Percentiles rank a stretch among this genome's conserved stretches.
phyloP scores from a whole-genome alignment of 2,329 filamentous ascomycete genomes.

The Davidsoniella neocaledoniae region DNA sequence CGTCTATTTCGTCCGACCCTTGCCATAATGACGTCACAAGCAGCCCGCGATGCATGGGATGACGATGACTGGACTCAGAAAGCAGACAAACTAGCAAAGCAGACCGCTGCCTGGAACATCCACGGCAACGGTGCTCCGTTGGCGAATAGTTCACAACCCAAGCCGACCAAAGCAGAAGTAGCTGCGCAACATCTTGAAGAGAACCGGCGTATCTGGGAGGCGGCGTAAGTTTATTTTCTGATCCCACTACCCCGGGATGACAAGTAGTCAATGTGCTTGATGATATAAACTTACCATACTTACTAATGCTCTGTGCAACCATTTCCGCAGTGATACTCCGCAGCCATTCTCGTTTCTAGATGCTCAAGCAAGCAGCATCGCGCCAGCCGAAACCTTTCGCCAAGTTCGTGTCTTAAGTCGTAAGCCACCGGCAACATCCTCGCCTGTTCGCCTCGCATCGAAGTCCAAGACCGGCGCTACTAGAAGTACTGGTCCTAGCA shows the following conservation, averaged over 20 bases:
- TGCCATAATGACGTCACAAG: slow-evolving; percentile 23
- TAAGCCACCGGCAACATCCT: slow-evolving; percentile 43
- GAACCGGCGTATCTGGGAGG: slow-evolving; percentile 76
- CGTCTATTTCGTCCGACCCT: slow-evolving; percentile 22
- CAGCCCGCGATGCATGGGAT: slow-evolving; percentile 68
- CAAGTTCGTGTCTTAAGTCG: slow-evolving; percentile 72
- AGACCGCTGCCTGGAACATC: slow-evolving; percentile 13
- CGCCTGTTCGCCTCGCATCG: slow-evolving; percentile 19
- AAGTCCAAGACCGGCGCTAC: slow-evolving; percentile 44
- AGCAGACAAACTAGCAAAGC: slow-evolving; percentile 41
- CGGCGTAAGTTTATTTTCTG: slow-evolving; percentile 41
- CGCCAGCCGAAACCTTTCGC: slow-evolving; percentile 52
- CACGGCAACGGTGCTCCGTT: slow-evolving; percentile 14
- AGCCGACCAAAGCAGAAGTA: slow-evolving; percentile 56
- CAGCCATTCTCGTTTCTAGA: slow-evolving; percentile 63
- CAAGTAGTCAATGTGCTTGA: neutral
- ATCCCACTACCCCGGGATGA: neutral
- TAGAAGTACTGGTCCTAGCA: slow-evolving; percentile 31
- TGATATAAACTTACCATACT: neutral
- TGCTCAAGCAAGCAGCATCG: slow-evolving; percentile 29
- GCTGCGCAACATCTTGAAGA: slow-evolving; percentile 65
- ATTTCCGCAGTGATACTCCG: slow-evolving; percentile 45
- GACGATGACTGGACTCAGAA: slow-evolving; percentile 76
- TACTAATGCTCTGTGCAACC: neutral
- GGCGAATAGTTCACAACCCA: slow-evolving; percentile 21